Conservation (phyloP, 176 grass and related monocot species). For the Avena atlantica region DNA sequence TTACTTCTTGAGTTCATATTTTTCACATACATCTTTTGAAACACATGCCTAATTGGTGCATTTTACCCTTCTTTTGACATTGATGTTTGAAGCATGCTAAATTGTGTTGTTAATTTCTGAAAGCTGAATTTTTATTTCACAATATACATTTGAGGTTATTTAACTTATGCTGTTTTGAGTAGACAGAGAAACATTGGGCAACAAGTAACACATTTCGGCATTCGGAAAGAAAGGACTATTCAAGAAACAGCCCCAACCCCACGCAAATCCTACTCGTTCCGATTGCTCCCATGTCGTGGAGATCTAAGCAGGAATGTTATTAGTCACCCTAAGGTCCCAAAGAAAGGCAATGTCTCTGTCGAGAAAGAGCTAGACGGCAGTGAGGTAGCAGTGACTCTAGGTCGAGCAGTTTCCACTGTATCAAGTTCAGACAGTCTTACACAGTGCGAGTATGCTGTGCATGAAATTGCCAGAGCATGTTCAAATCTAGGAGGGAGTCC, state of each 20-base stretch:
- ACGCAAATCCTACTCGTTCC: conserved; percentile 77
- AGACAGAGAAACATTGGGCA: conserved; percentile 94
- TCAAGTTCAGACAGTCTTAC: conserved; percentile 78
- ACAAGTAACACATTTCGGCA: conserved; percentile 50
- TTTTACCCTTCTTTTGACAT: neutral
- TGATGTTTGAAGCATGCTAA: conserved; percentile 21
- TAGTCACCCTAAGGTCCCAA: conserved; percentile 60
- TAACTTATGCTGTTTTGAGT: conserved; percentile 82
- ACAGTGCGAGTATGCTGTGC: conserved; percentile 73
- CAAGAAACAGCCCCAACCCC: conserved; percentile 46
- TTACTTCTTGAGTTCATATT: conserved; percentile 17
- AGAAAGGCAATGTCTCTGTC: conserved; percentile 58
- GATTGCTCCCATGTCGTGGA: conserved; percentile 77
- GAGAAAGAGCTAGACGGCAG: conserved; percentile 52
- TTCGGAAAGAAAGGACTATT: conserved; percentile 46
- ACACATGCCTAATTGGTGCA: neutral
- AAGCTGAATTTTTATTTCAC: neutral
- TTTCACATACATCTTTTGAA: neutral
- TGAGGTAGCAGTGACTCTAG: conserved; percentile 57
- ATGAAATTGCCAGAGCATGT: conserved; percentile 74
- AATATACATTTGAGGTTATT: conserved; percentile 37
- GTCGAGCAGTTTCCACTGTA: conserved; percentile 71
- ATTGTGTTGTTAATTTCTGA: conserved; percentile 11
- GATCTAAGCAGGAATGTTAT: conserved; percentile 74
- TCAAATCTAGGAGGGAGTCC: conserved; percentile 54